Base-by-base conservation (phyloP, 345 rosid species). In the Rhizophora apiculata region DNA sequence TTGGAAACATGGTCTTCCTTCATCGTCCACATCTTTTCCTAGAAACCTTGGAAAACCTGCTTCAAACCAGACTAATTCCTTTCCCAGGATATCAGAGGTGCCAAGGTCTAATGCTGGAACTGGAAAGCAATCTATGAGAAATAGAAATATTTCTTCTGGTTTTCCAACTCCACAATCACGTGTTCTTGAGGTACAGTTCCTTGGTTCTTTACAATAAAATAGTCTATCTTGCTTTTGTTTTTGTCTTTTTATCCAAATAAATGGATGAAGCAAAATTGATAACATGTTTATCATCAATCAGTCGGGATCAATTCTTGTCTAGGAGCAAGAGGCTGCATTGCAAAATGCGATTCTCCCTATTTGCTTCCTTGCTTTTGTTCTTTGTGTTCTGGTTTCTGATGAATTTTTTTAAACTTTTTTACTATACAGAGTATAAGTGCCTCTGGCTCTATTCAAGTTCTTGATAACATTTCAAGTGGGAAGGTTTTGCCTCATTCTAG, bases 351-450 rank as follows among this genome's bases (percentile, higher is more conserved):
- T 43, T 11, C 48, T 43, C 16, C 48, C 16, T 43, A 43, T 43
- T 43, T 43, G 48, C 4, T 43, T 43, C 13, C 18, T 43, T 43
- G 48, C 15, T 43, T 43, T 43, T 8, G 18, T 43, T 43, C 4
- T 43, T 43, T 11, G 43, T 58, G 39, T 36, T 46, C 30, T 36
- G 61, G 39, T 57, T 57, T 67, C 74, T 75, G 64, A 71, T 67
- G 72, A 62, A 39, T 60, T 3, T 11, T 11, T 34, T 37, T 34
- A 16, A 8, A 32, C 11, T 60, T 22, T 48, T 15, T 18, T 26
- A 29, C 63, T 78, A 58, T 79, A 34, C 86, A 91, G 98, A 86
- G 84, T 68, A 83, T 83, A 81, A 80, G 61, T 68, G 69, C 87
- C 63, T 80, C 93, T 65, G 83, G 82, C 59, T 73, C 85, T 1